Percentiles rank a stretch among this genome's conserved stretches.
Conservation (phyloP, 495 filamentous ascomycete genomes). For the Penicillium malachiteum region DNA sequence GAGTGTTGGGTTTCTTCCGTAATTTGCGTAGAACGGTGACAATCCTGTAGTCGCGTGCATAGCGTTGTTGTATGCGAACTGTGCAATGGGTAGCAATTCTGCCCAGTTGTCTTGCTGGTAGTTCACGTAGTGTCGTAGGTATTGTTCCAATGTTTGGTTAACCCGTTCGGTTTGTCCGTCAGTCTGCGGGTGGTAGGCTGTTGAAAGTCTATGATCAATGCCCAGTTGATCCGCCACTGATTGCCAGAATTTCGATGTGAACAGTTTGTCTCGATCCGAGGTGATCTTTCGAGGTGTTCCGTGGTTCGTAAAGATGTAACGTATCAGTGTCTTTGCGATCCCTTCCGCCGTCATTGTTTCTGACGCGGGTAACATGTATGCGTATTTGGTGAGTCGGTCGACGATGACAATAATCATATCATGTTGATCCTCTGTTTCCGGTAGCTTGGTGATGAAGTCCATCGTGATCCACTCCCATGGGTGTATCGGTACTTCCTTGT, state of each 20-base stretch:
- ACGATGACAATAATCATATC: slow-evolving; percentile 9
- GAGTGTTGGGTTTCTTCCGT: slow-evolving; percentile 6
- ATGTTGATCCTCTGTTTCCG: background rate
- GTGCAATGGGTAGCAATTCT: slow-evolving; percentile 17
- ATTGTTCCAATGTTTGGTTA: slow-evolving; percentile 22
- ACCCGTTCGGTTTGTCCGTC: slow-evolving; percentile 27
- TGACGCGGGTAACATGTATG: too few relatives aligned
- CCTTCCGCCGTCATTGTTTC: too few relatives aligned
- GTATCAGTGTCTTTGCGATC: too few relatives aligned
- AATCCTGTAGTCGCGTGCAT: background rate
- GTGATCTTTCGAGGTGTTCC: background rate
- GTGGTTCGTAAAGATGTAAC: background rate
- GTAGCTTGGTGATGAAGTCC: slow-evolving; percentile 21
- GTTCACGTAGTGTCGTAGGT: slow-evolving; percentile 22
- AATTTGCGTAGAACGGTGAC: slow-evolving; percentile 20
- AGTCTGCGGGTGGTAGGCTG: slow-evolving; percentile 28
- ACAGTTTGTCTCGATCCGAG: slow-evolving; percentile 1
- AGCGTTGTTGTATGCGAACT: slow-evolving; percentile 29
- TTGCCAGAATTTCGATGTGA: background rate
- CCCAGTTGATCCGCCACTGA: background rate
- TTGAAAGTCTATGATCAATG: slow-evolving; percentile 14
- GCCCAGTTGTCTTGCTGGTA: slow-evolving; percentile 32
- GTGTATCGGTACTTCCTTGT: background rate
- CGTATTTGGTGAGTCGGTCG: too few relatives aligned
- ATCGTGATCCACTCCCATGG: slow-evolving; percentile 21